These are phyloP conservation scores for Helicocarpus griseus DNA, from an alignment of 2,329 filamentous ascomycete genomes.

Conservation along the genomic window DNA sequence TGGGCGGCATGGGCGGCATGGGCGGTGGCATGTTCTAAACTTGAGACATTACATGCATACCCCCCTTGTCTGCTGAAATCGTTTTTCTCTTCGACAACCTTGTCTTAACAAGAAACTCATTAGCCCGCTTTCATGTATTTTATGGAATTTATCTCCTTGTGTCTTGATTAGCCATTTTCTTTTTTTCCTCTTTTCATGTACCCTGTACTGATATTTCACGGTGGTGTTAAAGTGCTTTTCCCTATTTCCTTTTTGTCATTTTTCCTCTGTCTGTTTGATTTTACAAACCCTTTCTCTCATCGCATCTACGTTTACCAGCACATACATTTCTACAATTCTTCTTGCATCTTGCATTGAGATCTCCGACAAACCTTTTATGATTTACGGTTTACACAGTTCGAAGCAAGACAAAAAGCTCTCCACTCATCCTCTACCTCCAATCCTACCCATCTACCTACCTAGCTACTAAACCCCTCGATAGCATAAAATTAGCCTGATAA, in stretches of 20 bases:
- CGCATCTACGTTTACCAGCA: background rate
- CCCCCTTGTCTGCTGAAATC: background rate
- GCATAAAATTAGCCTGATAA: too few relatives aligned
- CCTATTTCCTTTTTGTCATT: background rate
- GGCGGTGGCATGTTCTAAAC: constrained; percentile 56
- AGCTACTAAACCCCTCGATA: too few relatives aligned
- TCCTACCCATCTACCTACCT: background rate
- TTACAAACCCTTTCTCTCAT: background rate
- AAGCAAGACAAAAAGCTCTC: background rate
- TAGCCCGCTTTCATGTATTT: background rate
- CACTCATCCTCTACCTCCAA: background rate
- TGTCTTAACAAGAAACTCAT: background rate
- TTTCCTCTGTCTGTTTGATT: background rate
- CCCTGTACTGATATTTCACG: too few relatives aligned
- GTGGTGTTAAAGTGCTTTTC: background rate
- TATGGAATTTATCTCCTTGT: background rate
- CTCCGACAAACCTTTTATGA: too few relatives aligned
- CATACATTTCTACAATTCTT: background rate
- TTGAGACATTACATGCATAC: background rate
- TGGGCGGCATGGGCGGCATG: constrained; percentile 52
- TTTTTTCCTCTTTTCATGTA: background rate
- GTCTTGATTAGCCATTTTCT: background rate
- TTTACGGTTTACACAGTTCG: too few relatives aligned
- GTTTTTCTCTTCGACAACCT: background rate
- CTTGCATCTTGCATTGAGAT: background rate